Conservation (phyloP, 768 basidiomycete species). For the Pleurotus salmoneostramineus region DNA sequence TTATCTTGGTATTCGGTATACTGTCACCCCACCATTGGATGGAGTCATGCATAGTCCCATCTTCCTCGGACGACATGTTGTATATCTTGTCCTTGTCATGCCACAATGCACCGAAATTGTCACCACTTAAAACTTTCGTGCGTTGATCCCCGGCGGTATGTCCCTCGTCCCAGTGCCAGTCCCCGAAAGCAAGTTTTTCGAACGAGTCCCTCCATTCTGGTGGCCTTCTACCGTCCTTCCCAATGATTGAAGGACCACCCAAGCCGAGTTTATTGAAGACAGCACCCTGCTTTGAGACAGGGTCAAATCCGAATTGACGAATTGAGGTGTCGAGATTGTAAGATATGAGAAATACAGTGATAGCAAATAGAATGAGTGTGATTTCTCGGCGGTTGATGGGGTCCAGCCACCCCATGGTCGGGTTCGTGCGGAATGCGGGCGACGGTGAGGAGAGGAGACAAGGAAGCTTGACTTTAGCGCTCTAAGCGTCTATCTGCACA, state of each 20-base stretch:
- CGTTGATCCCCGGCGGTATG: conserved; percentile 57
- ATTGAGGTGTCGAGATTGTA: conserved; percentile 72
- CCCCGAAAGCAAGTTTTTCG: conserved; percentile 63
- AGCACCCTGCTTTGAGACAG: conserved; percentile 30
- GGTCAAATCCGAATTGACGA: conserved; percentile 43
- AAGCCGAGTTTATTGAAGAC: conserved; percentile 37
- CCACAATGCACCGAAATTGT: conserved; percentile 1
- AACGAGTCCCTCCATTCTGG: conserved; percentile 51
- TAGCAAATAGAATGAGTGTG: conserved; percentile 60
- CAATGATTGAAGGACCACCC: conserved; percentile 30
- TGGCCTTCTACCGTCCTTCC: conserved; percentile 44
- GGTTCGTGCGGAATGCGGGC: background rate
- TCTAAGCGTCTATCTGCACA: no score
- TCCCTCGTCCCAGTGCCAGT: conserved; percentile 63
- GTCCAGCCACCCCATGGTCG: conserved; percentile 54
- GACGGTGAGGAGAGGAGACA: background rate
- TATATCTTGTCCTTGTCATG: conserved; percentile 23
- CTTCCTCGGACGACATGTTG: conserved; percentile 14
- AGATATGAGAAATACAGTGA: conserved; percentile 64
- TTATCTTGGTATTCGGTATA: conserved; percentile 50
- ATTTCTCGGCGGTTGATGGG: conserved; percentile 74
- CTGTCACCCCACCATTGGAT: conserved; percentile 52
- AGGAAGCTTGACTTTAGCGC: background rate
- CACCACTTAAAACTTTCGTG: conserved; percentile 31
- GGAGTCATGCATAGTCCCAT: conserved; percentile 49